Percentiles rank a stretch among this genome's conserved stretches.
Evolutionary conservation across 164 flowering plant species (phyloP).

Genomic region (Amborella trichopoda): DNA sequence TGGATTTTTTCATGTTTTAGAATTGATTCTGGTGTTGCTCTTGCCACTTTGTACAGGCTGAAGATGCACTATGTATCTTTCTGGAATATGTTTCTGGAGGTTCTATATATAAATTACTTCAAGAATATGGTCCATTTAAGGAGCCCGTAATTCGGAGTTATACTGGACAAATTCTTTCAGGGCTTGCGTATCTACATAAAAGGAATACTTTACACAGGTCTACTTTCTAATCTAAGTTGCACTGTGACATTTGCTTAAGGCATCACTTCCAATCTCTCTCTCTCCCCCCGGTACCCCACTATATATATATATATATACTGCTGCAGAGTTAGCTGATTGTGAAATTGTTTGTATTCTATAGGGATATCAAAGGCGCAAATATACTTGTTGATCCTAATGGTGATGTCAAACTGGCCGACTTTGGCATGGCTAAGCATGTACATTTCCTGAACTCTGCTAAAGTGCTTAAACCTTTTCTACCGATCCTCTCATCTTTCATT

Average conservation of each 20-base stretch:
- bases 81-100: constrained; percentile 82
- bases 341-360: constrained; percentile 11
- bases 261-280: too few relatives aligned
- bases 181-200: constrained; percentile 68
- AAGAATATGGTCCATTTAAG: constrained; percentile 57
- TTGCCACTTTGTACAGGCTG: constrained; percentile 44
- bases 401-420: constrained; percentile 61
- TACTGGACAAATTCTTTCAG: constrained; percentile 58
- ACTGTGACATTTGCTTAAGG: not conserved
- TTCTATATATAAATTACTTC: constrained; percentile 65
- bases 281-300: too few relatives aligned
- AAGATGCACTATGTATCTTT: constrained; percentile 45
- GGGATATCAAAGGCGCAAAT: constrained; percentile 86
- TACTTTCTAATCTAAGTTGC: not conserved
- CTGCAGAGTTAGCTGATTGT: not conserved
- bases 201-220: constrained; percentile 64
- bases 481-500: too few relatives aligned
- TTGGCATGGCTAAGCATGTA: constrained; percentile 92
- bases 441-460: too few relatives aligned
- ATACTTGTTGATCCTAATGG: constrained; percentile 69
- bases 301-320: too few relatives aligned
- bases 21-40: not conserved
- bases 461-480: too few relatives aligned
- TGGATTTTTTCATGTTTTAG: too few relatives aligned
- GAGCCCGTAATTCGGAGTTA: constrained; percentile 57